Evolutionary conservation across 2,329 filamentous ascomycete species (phyloP).

Genomic region (Diaporthe ampelina): DNA sequence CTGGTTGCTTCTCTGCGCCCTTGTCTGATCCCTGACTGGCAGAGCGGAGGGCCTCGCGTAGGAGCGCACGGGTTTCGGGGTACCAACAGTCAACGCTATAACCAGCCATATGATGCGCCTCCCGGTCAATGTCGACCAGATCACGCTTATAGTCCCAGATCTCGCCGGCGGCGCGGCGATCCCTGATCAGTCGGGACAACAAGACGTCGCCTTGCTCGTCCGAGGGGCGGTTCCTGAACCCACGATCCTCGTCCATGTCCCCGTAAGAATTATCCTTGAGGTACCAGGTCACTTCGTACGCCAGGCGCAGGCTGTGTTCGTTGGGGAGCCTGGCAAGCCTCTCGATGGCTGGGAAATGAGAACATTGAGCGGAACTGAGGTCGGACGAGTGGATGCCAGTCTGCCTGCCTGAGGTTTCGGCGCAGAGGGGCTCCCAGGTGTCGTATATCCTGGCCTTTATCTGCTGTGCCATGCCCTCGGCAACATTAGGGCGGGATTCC

Average conservation of each 20-base stretch:
- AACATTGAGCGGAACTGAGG: conserved; percentile 12
- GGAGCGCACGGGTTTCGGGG: conserved; percentile 1
- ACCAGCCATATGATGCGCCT: conserved; percentile 5
- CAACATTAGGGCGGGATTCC: not conserved
- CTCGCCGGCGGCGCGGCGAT: conserved; percentile 11
- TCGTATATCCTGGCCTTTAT: conserved; percentile 19
- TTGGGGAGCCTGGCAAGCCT: not conserved
- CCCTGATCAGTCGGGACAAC: conserved; percentile 17
- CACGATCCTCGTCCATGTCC: conserved; percentile 11
- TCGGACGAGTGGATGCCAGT: conserved; percentile 11
- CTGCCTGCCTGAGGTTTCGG: conserved; percentile 5
- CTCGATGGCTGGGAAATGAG: conserved; percentile 12
- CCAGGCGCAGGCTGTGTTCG: conserved; percentile 18
- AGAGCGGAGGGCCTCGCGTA: conserved; percentile 11
- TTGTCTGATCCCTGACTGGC: not conserved
- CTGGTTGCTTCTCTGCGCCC: not conserved
- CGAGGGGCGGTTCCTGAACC: conserved; percentile 13
- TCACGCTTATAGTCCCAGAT: conserved; percentile 9
- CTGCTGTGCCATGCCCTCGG: conserved; percentile 20
- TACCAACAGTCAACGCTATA: conserved; percentile 3
- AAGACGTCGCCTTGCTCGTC: conserved; percentile 19
- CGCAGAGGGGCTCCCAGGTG: conserved; percentile 14
- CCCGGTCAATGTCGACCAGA: not conserved
- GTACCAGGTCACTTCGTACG: conserved; percentile 4
- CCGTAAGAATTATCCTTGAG: conserved; percentile 20